Evolutionary conservation across 257 asterid species (phyloP), one percentile per base, ranked within the genome.

Genomic region (Penstemon eatonii): DNA sequence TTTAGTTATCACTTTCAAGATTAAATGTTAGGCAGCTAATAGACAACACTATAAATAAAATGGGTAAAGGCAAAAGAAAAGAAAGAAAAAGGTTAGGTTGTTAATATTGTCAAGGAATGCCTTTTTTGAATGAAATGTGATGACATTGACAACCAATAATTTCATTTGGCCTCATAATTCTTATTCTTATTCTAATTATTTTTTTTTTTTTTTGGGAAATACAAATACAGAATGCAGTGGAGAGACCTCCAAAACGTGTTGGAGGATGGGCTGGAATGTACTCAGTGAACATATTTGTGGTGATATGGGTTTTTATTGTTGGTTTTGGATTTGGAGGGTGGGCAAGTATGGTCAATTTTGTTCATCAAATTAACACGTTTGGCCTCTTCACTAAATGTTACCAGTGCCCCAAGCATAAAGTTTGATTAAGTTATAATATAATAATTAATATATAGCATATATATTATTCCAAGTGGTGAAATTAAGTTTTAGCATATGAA

Each of bases 261-360:
- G 92, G 95, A 46, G 84, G 96, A 3, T 89, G 96, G 96, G 80
- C 65, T 37, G 96, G 95, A 0, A 61, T 81, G 69, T 89, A 80
- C 77, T 74, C 81, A 1, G 55, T 83, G 77, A 89, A 89, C 77
- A 66, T 89, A 52, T 89, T 87, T 73, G 90, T 89, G 66, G 96
- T 89, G 80, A 84, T 46, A 18, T 89, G 96, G 96, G 95, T 89
- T 65, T 80, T 89, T 47, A 72, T 89, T 1, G 80, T 89, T 66
- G 96, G 96, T 2, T 89, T 89, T 68, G 96, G 92, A 71, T 87
- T 87, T 74, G 96, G 96, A 72, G 96, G 96, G 59, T 89, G 96
- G 96, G 96, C 96, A 39, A 89, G 96, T 76, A 75, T 86, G 87
- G 47, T 83, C 75, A 89, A 89, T 74, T 89, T 89, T 68, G 46